These are phyloP conservation scores for Passalora sequoiae DNA, from an alignment of 2,329 filamentous ascomycete species.

Conservation along the genomic window DNA sequence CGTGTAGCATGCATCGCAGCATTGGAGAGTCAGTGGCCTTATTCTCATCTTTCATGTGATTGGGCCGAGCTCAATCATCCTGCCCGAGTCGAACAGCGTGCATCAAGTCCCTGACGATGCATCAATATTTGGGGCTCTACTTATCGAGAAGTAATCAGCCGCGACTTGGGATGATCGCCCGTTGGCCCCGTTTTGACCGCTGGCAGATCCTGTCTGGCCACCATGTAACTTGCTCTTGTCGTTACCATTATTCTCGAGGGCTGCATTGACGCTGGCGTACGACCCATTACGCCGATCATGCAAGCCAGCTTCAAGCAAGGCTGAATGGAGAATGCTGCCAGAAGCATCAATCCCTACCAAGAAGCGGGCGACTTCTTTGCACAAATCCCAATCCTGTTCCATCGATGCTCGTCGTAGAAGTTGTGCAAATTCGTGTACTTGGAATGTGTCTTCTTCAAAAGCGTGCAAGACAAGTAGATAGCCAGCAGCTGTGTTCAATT, in stretches of 20 bases:
- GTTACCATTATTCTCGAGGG: background rate
- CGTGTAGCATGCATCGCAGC: background rate
- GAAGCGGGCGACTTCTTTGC: conserved; percentile 92
- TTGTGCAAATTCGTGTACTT: conserved; percentile 66
- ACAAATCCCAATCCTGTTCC: conserved; percentile 89
- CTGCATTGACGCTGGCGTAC: conserved; percentile 5
- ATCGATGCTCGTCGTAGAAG: conserved; percentile 74
- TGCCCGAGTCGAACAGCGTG: too few relatives aligned
- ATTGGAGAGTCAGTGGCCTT: too few relatives aligned
- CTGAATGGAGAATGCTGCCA: conserved; percentile 70
- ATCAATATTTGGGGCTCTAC: background rate
- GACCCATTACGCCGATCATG: conserved; percentile 10
- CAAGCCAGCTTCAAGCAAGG: conserved; percentile 47
- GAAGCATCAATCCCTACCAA: conserved; percentile 85
- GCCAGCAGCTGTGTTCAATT: conserved; percentile 89
- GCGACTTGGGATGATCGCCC: background rate
- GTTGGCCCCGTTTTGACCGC: background rate
- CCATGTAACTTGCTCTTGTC: background rate
- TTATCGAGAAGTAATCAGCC: conserved; percentile 7
- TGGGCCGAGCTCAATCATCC: too few relatives aligned
- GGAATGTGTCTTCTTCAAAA: conserved; percentile 47
- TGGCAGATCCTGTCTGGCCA: background rate
- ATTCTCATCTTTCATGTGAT: too few relatives aligned
- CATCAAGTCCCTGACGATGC: too few relatives aligned
- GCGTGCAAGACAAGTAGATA: conserved; percentile 95